A percentile compares a stretch with the other conserved stretches of the same genome.
phyloP scores from a whole-genome alignment of 2,329 filamentous ascomycete genomes.

The Colletotrichum tofieldiae region DNA sequence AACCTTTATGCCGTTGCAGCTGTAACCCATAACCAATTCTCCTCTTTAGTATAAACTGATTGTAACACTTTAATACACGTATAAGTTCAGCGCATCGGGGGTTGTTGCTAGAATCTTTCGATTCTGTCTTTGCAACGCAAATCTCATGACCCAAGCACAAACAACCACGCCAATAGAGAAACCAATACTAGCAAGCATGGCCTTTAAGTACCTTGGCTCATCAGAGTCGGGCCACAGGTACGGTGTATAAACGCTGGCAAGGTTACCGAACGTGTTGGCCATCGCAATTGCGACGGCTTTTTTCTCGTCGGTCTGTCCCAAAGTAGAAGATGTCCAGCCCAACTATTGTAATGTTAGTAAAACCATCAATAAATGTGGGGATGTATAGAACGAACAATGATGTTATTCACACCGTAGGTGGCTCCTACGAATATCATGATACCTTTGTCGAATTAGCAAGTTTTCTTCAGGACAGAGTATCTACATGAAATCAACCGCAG shows the following conservation, averaged over 20 bases:
- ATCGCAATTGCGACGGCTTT: constrained; percentile 59
- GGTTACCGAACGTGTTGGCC: constrained; percentile 39
- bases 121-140: constrained; percentile 55
- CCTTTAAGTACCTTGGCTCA: constrained; percentile 41
- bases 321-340: constrained; percentile 57
- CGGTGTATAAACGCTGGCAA: constrained; percentile 39
- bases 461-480: no score
- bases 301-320: constrained; percentile 64
- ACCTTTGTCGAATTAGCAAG: neutral
- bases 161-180: constrained; percentile 53
- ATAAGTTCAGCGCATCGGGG: constrained; percentile 47
- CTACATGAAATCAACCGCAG: rapidly evolving
- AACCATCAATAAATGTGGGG: constrained; percentile 32
- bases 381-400: constrained; percentile 48
- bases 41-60: no score
- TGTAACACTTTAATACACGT: constrained; percentile 47
- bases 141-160: constrained; percentile 55
- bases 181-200: constrained; percentile 46
- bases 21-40: neutral
- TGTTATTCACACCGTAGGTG: constrained; percentile 58
- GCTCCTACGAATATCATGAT: constrained; percentile 57
- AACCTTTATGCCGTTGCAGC: no score
- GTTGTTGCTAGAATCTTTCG: constrained; percentile 48
- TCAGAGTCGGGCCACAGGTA: constrained; percentile 39
- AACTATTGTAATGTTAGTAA: constrained; percentile 59